A percentile compares a stretch with the other conserved stretches of the same genome.
These are phyloP conservation scores for Phytophthora melonis DNA, from an alignment of 352 stramenopile species.

Conservation along the genomic window DNA sequence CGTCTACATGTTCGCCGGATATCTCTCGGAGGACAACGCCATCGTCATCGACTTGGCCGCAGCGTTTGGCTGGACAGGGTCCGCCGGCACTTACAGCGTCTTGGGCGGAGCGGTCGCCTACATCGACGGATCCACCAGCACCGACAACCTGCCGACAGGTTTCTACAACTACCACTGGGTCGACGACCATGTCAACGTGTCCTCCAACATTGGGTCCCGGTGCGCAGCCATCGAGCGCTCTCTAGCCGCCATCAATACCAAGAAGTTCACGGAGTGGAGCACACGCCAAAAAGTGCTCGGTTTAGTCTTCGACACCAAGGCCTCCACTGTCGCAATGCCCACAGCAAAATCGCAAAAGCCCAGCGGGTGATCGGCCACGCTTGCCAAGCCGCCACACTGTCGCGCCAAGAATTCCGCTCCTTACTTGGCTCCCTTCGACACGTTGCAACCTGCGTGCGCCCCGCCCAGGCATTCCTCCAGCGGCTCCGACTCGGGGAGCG, in stretches of 20 bases:
- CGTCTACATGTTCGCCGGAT: not conserved
- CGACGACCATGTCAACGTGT: too few relatives aligned
- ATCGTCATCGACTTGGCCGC: constrained; percentile 3
- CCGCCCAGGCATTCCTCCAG: not conserved
- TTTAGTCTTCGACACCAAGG: constrained; percentile 5
- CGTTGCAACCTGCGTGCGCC: constrained; percentile 1
- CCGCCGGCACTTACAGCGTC: not conserved
- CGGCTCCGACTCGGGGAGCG: not conserved
- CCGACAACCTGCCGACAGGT: too few relatives aligned
- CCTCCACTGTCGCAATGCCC: constrained; percentile 1
- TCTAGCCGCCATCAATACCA: too few relatives aligned
- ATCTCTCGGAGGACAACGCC: not conserved
- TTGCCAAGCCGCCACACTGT: not conserved
- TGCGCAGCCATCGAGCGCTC: too few relatives aligned
- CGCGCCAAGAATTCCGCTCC: not conserved
- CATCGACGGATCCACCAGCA: too few relatives aligned
- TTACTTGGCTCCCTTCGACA: not conserved
- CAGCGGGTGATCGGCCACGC: not conserved
- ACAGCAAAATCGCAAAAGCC: not conserved
- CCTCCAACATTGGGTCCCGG: too few relatives aligned
- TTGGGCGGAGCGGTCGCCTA: too few relatives aligned
- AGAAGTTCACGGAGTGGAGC: too few relatives aligned
- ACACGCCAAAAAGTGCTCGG: too few relatives aligned
- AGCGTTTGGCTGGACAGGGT: not conserved
- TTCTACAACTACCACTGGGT: too few relatives aligned